Evolutionary conservation across 2,329 filamentous ascomycete genomes (phyloP), one percentile per base, ranked within the genome.

Genomic region (Aspergillus clavatus): DNA sequence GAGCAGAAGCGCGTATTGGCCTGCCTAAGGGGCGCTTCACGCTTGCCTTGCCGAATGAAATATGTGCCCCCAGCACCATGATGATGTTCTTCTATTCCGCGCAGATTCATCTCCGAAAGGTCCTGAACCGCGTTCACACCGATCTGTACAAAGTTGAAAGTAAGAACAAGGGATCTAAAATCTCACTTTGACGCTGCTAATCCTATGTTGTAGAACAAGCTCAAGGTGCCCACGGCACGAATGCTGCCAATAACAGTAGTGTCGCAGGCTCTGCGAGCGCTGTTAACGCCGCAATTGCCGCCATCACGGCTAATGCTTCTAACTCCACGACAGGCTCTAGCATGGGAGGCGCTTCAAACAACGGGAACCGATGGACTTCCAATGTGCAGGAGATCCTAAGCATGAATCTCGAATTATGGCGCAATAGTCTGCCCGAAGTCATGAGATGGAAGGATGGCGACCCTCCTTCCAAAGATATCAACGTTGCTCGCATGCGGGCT

Each of bases 401-500:
- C 45, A 66, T 72, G 47, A 73, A 76, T 35, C 66, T 83, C 6
- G 66, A 75, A 38, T 64, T 67, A n/a, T 83, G 79, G 78, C 70
- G 78, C 40, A 56, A 56, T n/a, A 67, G 70, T 10, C 67, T 82
- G 4, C 76, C 76, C 0, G 52, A 65, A 1, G 49, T 59, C 3
- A 59, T 91, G 78, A 67, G 69, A 44, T 87, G 85, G 74, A 63
- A 77, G 2, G 85, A 89, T 48, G 67, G 75, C 2, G 87, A 95
- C 43, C 75, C 76, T 4, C 88, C 89, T 1, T 80, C 89, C 0
- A 66, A 61, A 0, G 83, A 95, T 39, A 89, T 97, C 48, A 81
- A 96, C 12, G 76, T 81, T 10, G 91, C 91, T 24, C 81, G 93
- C 18, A 75, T 97, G 50, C 83, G 91, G 33, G 93, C 87, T 11